Evolutionary conservation across 2,329 filamentous ascomycete genomes (phyloP).

Genomic region (Trichoderma sp.): DNA sequence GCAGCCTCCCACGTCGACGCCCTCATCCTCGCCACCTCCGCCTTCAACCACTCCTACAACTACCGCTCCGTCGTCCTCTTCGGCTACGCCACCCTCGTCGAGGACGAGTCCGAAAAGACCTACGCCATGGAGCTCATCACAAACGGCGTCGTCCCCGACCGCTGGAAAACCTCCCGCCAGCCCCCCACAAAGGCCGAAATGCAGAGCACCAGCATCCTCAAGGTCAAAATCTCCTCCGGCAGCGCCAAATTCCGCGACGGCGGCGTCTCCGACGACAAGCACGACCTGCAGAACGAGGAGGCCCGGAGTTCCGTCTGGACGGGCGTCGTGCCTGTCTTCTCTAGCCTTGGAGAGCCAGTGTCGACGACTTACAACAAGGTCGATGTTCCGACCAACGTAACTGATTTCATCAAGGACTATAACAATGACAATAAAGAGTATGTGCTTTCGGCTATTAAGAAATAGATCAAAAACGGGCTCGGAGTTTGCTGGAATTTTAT

Average conservation of each 20-base stretch:
- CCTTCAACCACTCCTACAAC: constrained; percentile 82
- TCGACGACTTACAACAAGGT: constrained; percentile 61
- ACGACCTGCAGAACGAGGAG: constrained; percentile 48
- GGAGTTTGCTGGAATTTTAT: not conserved
- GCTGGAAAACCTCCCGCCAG: constrained; percentile 69
- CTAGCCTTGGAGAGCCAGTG: constrained; percentile 63
- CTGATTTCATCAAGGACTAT: constrained; percentile 41
- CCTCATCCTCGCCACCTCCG: constrained; percentile 75
- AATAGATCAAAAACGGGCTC: not conserved
- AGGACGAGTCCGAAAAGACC: constrained; percentile 67
- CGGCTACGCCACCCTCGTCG: constrained; percentile 69
- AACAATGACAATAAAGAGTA: constrained; percentile 39
- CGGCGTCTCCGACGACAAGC: constrained; percentile 56
- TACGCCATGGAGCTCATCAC: constrained; percentile 81
- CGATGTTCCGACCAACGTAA: constrained; percentile 63
- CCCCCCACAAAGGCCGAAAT: constrained; percentile 75
- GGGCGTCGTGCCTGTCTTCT: constrained; percentile 63
- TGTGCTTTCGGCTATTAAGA: constrained; percentile 30
- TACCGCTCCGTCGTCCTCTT: constrained; percentile 81
- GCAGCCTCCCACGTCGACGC: constrained; percentile 77
- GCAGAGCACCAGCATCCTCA: constrained; percentile 71
- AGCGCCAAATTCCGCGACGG: constrained; percentile 75
- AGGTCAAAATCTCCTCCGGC: constrained; percentile 66
- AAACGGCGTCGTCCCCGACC: constrained; percentile 66
- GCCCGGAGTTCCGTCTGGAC: constrained; percentile 52